Conservation (phyloP, 441 rosid genomes). For the Euphorbia celastroides region DNA sequence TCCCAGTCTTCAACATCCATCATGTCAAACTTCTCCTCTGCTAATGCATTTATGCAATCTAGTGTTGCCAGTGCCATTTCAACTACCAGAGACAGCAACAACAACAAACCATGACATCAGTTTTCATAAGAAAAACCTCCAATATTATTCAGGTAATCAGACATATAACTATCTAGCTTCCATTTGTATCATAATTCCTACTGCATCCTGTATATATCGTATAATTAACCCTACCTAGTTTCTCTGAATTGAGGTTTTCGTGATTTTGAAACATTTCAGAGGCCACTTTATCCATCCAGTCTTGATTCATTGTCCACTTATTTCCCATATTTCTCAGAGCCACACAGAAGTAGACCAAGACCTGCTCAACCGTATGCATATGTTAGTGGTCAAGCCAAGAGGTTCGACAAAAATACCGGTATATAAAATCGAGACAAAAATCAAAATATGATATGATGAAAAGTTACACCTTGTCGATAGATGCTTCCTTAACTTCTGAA, state of each 20-base stretch:
- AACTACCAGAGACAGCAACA: slow-evolving; percentile 31
- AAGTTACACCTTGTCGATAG: slow-evolving; percentile 41
- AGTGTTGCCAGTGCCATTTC: slow-evolving; percentile 56
- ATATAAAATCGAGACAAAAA: too few relatives aligned
- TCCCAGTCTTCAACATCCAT: slow-evolving; percentile 57
- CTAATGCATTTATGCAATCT: slow-evolving; percentile 52
- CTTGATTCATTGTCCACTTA: slow-evolving; percentile 47
- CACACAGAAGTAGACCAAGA: slow-evolving; percentile 46
- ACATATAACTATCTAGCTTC: too few relatives aligned
- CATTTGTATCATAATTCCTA: slow-evolving; percentile 7
- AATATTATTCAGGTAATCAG: neutral
- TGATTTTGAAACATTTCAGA: slow-evolving; percentile 26
- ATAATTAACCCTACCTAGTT: slow-evolving; percentile 38
- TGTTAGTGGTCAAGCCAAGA: neutral
- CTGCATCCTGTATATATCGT: neutral
- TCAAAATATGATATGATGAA: too few relatives aligned
- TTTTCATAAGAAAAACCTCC: slow-evolving; percentile 13
- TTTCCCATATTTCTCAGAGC: slow-evolving; percentile 65
- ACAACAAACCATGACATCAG: neutral
- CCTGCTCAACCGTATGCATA: slow-evolving; percentile 28
- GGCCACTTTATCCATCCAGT: slow-evolving; percentile 48
- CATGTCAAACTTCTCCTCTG: slow-evolving; percentile 52
- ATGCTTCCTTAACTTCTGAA: slow-evolving; percentile 39
- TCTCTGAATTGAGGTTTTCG: slow-evolving; percentile 38
- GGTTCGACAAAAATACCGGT: neutral